Base-by-base conservation (phyloP, 352 stramenopile genomes). In the Globisporangium iwayamae region DNA sequence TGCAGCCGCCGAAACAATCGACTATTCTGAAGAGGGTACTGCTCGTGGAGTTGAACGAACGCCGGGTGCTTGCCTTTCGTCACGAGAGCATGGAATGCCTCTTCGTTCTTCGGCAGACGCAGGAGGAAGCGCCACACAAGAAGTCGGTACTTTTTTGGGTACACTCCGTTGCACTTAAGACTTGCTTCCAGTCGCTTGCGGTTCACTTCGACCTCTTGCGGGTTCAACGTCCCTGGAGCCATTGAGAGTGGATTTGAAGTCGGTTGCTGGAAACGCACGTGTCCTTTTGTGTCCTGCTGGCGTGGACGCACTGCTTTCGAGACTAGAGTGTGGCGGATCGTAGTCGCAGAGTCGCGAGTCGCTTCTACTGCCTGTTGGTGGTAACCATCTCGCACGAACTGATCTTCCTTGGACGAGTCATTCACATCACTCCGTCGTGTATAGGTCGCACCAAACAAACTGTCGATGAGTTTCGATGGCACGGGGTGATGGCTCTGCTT, bases 51-150 rank as follows among this genome's bases (percentile, higher is more conserved):
- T 3, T 71, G 78, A 28, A 80, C 56, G 63, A 92, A 90, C 13
- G 76, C 74, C 0, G 86, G 78, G 46, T 97, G 87, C 14, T 84
- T 77, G 20, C 85, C 92, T 76, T 94, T 94, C 13, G 67, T 65
- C 25, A 89, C 68, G 8, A 97, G 78, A 3, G 76, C 71, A 5
- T 73, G 75, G 55, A 97, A 97, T 16, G 86, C 78, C 56, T 78
- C 72, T 60, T 89, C 81, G 51, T 97, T 97, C 53, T 87, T 87
- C 10, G 92, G 92, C 16, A 98, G 65, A 1, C 67, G 74, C 61
- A 96, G 70, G 53, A 96, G 65, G 47, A 94, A 96, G 32, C 80
- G 75, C 89, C 89, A 96, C 25, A 91, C 85, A 1, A 96, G 69
- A 18, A 91, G 73, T 2, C 89, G 85, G 60, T 96, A 96, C 54